Evolutionary conservation across 345 rosid species (phyloP).

Genomic region (Acer negundo): DNA sequence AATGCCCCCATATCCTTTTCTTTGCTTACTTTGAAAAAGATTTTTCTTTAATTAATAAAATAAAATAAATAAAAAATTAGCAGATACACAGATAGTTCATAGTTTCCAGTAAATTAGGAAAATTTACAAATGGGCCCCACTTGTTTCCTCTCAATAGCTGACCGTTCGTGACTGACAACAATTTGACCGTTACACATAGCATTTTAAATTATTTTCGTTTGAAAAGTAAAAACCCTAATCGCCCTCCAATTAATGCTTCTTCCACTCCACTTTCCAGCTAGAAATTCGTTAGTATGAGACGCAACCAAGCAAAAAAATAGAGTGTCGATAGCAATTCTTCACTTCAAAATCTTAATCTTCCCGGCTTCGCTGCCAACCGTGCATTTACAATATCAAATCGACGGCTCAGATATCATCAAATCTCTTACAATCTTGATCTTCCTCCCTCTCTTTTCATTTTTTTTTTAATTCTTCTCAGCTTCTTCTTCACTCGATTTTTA

Average conservation of each 20-base stretch:
- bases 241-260: conserved; percentile 25
- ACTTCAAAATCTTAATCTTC: conserved; percentile 30
- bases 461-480: background rate
- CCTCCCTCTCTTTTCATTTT: conserved; percentile 19
- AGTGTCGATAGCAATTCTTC: conserved; percentile 21
- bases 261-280: conserved; percentile 22
- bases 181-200: conserved; percentile 60
- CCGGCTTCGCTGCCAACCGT: conserved; percentile 43
- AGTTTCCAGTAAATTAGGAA: background rate
- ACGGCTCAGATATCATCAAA: conserved; percentile 30
- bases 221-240: background rate
- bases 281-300: background rate
- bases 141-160: conserved; percentile 11
- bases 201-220: conserved; percentile 26
- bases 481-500: conserved; percentile 17
- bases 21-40: background rate
- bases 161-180: conserved; percentile 41
- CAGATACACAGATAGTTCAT: too few species aligned
- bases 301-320: background rate
- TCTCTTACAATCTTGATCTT: conserved; percentile 24
- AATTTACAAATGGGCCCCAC: conserved; percentile 25
- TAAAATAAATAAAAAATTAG: too few species aligned
- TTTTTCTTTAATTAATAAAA: background rate
- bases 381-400: conserved; percentile 25
- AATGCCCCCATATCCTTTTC: too few species aligned